Conservation (phyloP, 768 basidiomycete species). For the Boletus insuetus region DNA sequence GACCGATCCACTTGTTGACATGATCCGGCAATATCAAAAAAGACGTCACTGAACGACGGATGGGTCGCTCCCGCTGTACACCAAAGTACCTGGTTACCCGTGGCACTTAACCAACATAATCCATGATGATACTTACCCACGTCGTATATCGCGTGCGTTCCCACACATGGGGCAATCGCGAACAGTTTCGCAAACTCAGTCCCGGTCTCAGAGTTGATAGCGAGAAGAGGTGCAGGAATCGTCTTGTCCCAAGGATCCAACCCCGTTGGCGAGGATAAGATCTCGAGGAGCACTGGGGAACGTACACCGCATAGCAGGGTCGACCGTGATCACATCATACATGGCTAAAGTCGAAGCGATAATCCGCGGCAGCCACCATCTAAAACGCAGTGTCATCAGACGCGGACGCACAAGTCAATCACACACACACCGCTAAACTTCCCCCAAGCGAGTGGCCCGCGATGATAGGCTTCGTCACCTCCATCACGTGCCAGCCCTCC, state of each 20-base stretch:
- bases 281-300: constrained; percentile 9
- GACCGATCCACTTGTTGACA: constrained; percentile 28
- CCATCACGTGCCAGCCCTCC: constrained; percentile 19
- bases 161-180: constrained; percentile 21
- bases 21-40: constrained; percentile 31
- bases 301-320: constrained; percentile 26
- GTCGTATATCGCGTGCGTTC: constrained; percentile 7
- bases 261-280: constrained; percentile 21
- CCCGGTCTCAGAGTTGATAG: constrained; percentile 39
- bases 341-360: constrained; percentile 22
- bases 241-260: constrained; percentile 25
- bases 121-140: constrained; percentile 4
- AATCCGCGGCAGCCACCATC: constrained; percentile 26
- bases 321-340: constrained; percentile 26
- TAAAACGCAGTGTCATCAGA: constrained; percentile 1
- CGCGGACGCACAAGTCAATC: not conserved
- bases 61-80: constrained; percentile 30
- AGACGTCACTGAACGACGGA: constrained; percentile 36
- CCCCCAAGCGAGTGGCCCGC: constrained; percentile 35
- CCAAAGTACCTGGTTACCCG: not conserved
- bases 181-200: constrained; percentile 34
- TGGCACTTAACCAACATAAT: not conserved
- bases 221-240: constrained; percentile 33
- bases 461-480: constrained; percentile 24
- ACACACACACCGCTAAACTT: constrained; percentile 24